Evolutionary conservation across 305 asterid genomes (phyloP).

Genomic region (Fraxinus platypoda): DNA sequence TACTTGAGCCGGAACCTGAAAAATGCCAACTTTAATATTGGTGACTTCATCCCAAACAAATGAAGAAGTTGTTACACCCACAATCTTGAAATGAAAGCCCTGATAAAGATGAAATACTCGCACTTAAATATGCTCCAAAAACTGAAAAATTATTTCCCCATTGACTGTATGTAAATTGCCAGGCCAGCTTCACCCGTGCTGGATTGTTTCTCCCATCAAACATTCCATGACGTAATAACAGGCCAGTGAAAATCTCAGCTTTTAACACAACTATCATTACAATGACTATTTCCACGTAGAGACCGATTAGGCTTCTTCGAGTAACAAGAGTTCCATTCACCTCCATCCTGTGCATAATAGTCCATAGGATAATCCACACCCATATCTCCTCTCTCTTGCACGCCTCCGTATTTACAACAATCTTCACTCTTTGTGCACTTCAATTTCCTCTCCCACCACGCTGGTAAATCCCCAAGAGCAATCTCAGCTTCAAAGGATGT

Average conservation of each 20-base stretch:
- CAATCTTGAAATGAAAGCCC: neutral
- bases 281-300: conserved; percentile 37
- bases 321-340: conserved; percentile 87
- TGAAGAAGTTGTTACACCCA: neutral
- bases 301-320: conserved; percentile 57
- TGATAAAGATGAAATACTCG: too few species aligned
- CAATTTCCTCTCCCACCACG: conserved; percentile 92
- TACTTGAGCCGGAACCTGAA: neutral
- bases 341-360: conserved; percentile 95
- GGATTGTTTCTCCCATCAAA: neutral
- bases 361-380: conserved; percentile 92
- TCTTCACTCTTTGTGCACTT: conserved; percentile 37
- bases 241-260: conserved; percentile 13
- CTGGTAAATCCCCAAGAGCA: conserved; percentile 80
- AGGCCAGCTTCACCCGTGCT: neutral
- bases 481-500: conserved; percentile 93
- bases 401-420: conserved; percentile 41
- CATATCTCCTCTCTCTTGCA: conserved; percentile 26
- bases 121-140: neutral
- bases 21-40: neutral
- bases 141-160: neutral
- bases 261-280: conserved; percentile 29
- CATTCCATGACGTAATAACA: neutral
- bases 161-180: too few species aligned
- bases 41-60: neutral